Evolutionary conservation across 768 basidiomycete genomes (phyloP).

Genomic region (Kwoniella dejecticola): DNA sequence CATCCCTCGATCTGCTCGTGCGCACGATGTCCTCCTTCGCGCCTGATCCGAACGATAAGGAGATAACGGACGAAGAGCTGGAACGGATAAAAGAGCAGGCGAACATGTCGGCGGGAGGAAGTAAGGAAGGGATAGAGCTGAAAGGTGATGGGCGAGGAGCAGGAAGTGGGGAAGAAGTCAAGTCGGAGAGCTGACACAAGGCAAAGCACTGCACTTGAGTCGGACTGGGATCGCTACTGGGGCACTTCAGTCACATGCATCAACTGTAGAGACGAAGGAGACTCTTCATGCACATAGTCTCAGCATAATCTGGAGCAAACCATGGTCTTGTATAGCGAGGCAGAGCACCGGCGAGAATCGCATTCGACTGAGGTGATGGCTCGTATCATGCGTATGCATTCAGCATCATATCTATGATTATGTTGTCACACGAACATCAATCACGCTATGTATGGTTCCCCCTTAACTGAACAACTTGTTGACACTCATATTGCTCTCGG

Average conservation of each 20-base stretch:
- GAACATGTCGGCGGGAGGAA: constrained; percentile 18
- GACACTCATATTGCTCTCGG: constrained; percentile 88
- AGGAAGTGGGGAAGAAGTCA: constrained; percentile 46
- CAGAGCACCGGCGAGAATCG: too few relatives aligned
- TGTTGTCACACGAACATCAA: background rate
- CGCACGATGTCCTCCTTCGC: constrained; percentile 81
- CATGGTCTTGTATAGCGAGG: too few relatives aligned
- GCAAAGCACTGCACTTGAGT: too few relatives aligned
- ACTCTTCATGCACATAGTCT: background rate
- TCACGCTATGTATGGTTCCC: too few relatives aligned
- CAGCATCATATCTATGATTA: background rate
- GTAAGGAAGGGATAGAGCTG: constrained; percentile 41
- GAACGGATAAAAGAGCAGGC: constrained; percentile 25
- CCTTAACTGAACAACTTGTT: constrained; percentile 80
- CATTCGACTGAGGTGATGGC: too few relatives aligned
- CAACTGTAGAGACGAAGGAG: background rate
- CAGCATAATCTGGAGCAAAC: background rate
- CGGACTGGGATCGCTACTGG: too few relatives aligned
- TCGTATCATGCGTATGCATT: background rate
- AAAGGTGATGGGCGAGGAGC: constrained; percentile 47
- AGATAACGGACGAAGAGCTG: constrained; percentile 35
- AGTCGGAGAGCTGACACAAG: background rate
- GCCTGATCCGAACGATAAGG: constrained; percentile 61
- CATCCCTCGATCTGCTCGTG: constrained; percentile 82
- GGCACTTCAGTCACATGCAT: too few relatives aligned